These are phyloP conservation scores for Candida pseudoviswanathii DNA, from an alignment of 1,139 yeast species.

Conservation along the genomic window DNA sequence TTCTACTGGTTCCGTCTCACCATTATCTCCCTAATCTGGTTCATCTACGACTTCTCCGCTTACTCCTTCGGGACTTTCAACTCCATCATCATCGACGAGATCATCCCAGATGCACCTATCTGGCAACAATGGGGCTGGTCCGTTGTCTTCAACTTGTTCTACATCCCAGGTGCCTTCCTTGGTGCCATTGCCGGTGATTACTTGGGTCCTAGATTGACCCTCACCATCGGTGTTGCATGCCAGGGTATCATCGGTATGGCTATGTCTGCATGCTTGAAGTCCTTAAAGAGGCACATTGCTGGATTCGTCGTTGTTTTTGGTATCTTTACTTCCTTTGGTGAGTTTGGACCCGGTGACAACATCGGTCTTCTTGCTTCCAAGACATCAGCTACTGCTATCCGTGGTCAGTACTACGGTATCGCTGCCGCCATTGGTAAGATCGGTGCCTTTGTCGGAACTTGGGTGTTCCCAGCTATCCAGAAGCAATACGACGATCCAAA, in stretches of 20 bases:
- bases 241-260: constrained; percentile 85
- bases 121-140: constrained; percentile 91
- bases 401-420: constrained; percentile 89
- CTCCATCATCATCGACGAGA: constrained; percentile 57
- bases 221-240: constrained; percentile 63
- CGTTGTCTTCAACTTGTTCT: constrained; percentile 82
- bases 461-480: constrained; percentile 77
- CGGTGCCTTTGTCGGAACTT: constrained; percentile 92
- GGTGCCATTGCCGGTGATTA: constrained; percentile 87
- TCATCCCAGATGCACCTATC: constrained; percentile 51
- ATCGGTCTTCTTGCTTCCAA: constrained; percentile 87
- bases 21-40: constrained; percentile 81
- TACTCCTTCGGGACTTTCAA: constrained; percentile 89
- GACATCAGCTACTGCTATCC: constrained; percentile 80
- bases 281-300: constrained; percentile 62
- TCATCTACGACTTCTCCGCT: constrained; percentile 83
- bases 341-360: constrained; percentile 93
- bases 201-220: constrained; percentile 83
- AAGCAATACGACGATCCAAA: constrained; percentile 33
- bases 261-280: constrained; percentile 72
- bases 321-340: constrained; percentile 83
- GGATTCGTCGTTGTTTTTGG: constrained; percentile 87
- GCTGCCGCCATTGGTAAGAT: constrained; percentile 91
- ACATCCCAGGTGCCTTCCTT: constrained; percentile 83
- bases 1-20: constrained; percentile 82